These are phyloP conservation scores for Endothia cerciana DNA, from an alignment of 2,329 filamentous ascomycete genomes.

Conservation along the genomic window DNA sequence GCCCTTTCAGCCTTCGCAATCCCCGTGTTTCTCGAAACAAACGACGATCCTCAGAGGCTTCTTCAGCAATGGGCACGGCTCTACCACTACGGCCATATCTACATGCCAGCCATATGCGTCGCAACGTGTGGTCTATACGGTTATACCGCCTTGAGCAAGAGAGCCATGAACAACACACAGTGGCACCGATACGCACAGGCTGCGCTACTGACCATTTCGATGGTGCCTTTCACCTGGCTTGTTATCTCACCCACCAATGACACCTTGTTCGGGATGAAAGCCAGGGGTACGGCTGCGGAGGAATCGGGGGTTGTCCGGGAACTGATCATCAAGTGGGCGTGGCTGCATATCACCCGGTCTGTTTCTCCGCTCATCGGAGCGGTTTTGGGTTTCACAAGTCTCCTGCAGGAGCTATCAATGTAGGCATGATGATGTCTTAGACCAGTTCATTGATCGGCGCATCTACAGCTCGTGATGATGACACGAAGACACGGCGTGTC, in stretches of 20 bases:
- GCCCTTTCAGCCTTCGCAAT: conserved; percentile 36
- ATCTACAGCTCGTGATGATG: not conserved
- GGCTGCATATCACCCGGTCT: conserved; percentile 35
- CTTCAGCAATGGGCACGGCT: conserved; percentile 39
- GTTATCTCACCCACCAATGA: conserved; percentile 42
- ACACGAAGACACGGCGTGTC: not conserved
- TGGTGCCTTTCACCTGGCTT: conserved; percentile 44
- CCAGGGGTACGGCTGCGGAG: not conserved
- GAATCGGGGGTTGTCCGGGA: conserved; percentile 13
- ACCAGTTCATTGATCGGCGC: not conserved
- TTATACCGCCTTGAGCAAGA: conserved; percentile 34
- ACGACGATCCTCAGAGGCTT: conserved; percentile 33
- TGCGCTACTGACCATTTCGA: conserved; percentile 30
- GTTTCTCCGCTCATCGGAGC: conserved; percentile 32
- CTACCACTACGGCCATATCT: conserved; percentile 40
- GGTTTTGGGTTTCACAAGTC: conserved; percentile 17
- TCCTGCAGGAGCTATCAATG: not conserved
- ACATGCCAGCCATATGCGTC: conserved; percentile 37
- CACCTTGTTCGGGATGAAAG: conserved; percentile 4
- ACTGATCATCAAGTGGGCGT: conserved; percentile 35
- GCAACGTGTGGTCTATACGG: conserved; percentile 35
- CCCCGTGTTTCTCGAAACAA: conserved; percentile 39
- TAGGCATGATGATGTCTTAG: not conserved
- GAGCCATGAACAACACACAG: conserved; percentile 30
- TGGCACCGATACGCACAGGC: conserved; percentile 10